These are phyloP conservation scores for Globisporangium cylindrosporum DNA, from an alignment of 352 stramenopile genomes.

Conservation along the genomic window DNA sequence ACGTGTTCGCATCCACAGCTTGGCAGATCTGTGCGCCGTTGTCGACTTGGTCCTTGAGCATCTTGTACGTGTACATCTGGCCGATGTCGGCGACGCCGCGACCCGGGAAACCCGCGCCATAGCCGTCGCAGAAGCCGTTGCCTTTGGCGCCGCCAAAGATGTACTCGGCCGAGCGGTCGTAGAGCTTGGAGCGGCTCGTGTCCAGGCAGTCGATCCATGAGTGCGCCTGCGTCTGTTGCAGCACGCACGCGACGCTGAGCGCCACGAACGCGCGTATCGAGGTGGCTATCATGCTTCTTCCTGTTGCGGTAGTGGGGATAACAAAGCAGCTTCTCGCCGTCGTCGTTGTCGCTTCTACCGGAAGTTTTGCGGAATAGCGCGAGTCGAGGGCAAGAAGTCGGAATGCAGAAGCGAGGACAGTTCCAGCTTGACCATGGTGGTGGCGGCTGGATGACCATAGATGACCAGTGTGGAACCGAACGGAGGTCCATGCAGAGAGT, in stretches of 20 bases:
- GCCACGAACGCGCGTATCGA: not conserved
- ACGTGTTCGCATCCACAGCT: slow-evolving; percentile 46
- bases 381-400: not conserved
- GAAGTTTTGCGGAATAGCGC: slow-evolving; percentile 8
- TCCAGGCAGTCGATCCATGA: slow-evolving; percentile 80
- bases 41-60: slow-evolving; percentile 64
- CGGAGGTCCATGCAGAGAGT: slow-evolving; percentile 6
- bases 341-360: not conserved
- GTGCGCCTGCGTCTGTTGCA: slow-evolving; percentile 34
- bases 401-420: not conserved
- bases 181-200: slow-evolving; percentile 57
- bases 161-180: slow-evolving; percentile 60
- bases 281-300: slow-evolving; percentile 4
- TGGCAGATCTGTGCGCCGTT: slow-evolving; percentile 43
- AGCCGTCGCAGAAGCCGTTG: slow-evolving; percentile 71
- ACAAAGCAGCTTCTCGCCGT: not conserved
- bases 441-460: not conserved
- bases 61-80: slow-evolving; percentile 60
- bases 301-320: not conserved
- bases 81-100: slow-evolving; percentile 52
- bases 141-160: slow-evolving; percentile 60
- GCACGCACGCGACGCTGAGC: slow-evolving; percentile 11
- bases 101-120: slow-evolving; percentile 56
- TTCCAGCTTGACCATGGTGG: not conserved
- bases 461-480: not conserved